These are phyloP conservation scores for Cadophora sp. DNA, from an alignment of 2,329 filamentous ascomycete species.

Conservation along the genomic window DNA sequence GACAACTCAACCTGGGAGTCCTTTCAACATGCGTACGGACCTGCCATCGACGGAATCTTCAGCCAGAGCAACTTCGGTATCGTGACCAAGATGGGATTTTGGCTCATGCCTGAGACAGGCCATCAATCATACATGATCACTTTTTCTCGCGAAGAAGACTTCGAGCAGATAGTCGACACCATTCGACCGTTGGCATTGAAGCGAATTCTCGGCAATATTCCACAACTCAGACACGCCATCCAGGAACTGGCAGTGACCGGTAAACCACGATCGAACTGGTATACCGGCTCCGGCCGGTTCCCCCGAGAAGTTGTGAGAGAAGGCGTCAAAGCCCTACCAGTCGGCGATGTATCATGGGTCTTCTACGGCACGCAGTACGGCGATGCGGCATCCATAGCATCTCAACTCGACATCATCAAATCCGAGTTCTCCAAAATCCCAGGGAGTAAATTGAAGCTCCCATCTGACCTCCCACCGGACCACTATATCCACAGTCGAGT, in stretches of 20 bases:
- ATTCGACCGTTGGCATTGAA: slow-evolving; percentile 47
- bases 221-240: slow-evolving; percentile 44
- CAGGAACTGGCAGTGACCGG: slow-evolving; percentile 45
- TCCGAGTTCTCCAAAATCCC: slow-evolving; percentile 41
- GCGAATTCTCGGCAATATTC: slow-evolving; percentile 43
- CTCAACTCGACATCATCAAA: slow-evolving; percentile 41
- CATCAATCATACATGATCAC: slow-evolving; percentile 54
- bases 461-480: slow-evolving; percentile 42
- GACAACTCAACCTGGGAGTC: slow-evolving; percentile 40
- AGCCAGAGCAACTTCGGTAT: slow-evolving; percentile 60
- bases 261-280: slow-evolving; percentile 41
- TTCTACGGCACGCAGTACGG: slow-evolving; percentile 46
- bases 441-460: slow-evolving; percentile 45
- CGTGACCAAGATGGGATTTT: slow-evolving; percentile 61
- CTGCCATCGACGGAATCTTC: slow-evolving; percentile 55
- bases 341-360: slow-evolving; percentile 43
- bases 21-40: slow-evolving; percentile 51
- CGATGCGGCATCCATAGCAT: slow-evolving; percentile 36
- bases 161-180: slow-evolving; percentile 55
- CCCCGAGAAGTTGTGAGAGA: slow-evolving; percentile 43
- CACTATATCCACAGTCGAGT: slow-evolving; percentile 44
- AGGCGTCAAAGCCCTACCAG: slow-evolving; percentile 40
- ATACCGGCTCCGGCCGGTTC: slow-evolving; percentile 37
- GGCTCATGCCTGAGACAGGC: slow-evolving; percentile 59
- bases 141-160: slow-evolving; percentile 56